A percentile compares a stretch with the other conserved stretches of the same genome.
Evolutionary conservation across 164 flowering plant genomes (phyloP).

Genomic region (Tetrastigma voinierianum): DNA sequence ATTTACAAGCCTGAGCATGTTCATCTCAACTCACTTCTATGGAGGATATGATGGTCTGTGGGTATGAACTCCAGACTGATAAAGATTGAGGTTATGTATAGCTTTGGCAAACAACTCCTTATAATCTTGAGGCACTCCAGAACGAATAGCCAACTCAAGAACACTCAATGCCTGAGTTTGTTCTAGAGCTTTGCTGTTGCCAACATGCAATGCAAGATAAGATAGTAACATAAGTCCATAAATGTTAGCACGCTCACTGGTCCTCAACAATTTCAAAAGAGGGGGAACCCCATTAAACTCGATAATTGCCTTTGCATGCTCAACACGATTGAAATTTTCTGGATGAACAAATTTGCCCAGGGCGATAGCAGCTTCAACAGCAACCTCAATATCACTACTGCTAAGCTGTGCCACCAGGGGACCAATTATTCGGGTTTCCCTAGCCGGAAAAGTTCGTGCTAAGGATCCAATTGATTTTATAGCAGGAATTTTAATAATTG

Average conservation of each 20-base stretch:
- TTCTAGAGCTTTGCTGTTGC: slow-evolving; percentile 55
- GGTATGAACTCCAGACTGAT: slow-evolving; percentile 48
- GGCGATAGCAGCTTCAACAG: slow-evolving; percentile 35
- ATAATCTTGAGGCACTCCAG: slow-evolving; percentile 39
- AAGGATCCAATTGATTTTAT: slow-evolving; percentile 36
- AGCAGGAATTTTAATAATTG: slow-evolving; percentile 21
- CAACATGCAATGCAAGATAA: slow-evolving; percentile 33
- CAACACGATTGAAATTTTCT: slow-evolving; percentile 29
- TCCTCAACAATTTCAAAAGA: slow-evolving; percentile 16
- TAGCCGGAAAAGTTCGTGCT: slow-evolving; percentile 39
- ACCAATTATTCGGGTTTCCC: slow-evolving; percentile 25
- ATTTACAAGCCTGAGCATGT: not conserved
- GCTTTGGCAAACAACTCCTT: slow-evolving; percentile 63
- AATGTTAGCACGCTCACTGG: slow-evolving; percentile 18
- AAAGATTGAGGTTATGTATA: slow-evolving; percentile 55
- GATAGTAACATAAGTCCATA: slow-evolving; percentile 21
- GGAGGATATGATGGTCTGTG: slow-evolving; percentile 25
- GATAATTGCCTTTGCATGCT: slow-evolving; percentile 35
- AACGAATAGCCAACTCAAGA: slow-evolving; percentile 48
- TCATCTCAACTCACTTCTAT: not conserved
- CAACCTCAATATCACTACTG: slow-evolving; percentile 19
- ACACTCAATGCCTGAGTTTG: slow-evolving; percentile 49
- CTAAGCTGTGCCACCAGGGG: slow-evolving; percentile 29
- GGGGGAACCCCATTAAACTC: slow-evolving; percentile 30
- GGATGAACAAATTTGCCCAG: slow-evolving; percentile 30